Conservation (phyloP, 345 rosid species). For the Physaria fendleri region DNA sequence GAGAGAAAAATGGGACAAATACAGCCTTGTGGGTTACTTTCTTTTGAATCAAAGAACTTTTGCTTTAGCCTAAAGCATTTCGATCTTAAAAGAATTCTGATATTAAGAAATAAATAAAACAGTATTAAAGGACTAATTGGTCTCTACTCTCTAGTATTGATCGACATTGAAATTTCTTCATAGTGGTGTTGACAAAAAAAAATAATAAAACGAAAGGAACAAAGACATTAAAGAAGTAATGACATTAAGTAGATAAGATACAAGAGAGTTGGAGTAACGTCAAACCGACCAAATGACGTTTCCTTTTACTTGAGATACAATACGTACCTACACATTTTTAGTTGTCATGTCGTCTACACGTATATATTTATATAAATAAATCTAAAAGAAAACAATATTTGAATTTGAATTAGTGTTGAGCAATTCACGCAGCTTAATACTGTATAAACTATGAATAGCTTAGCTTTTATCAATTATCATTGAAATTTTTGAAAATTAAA, state of each 20-base stretch:
- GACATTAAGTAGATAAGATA: background rate
- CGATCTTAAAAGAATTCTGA: constrained; percentile 1
- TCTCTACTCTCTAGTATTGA: background rate
- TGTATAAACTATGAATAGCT: background rate
- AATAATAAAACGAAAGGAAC: background rate
- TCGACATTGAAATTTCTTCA: background rate
- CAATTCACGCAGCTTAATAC: background rate
- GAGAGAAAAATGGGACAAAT: constrained; percentile 15
- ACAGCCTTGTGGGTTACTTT: constrained; percentile 12
- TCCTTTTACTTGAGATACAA: constrained; percentile 17
- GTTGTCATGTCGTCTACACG: background rate
- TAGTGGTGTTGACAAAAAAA: background rate
- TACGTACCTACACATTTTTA: constrained; percentile 22
- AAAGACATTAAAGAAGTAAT: background rate
- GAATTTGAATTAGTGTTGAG: background rate
- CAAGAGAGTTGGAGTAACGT: constrained; percentile 15
- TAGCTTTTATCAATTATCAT: background rate
- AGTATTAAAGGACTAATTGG: background rate
- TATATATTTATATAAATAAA: background rate
- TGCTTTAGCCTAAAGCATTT: constrained; percentile 32
- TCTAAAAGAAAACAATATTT: background rate
- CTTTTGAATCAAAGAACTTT: constrained; percentile 28
- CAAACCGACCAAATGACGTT: constrained; percentile 22
- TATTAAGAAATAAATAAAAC: background rate
- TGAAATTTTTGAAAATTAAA: background rate